Base-by-base conservation (phyloP, 352 stramenopile genomes). In the Phytophthora rubi region DNA sequence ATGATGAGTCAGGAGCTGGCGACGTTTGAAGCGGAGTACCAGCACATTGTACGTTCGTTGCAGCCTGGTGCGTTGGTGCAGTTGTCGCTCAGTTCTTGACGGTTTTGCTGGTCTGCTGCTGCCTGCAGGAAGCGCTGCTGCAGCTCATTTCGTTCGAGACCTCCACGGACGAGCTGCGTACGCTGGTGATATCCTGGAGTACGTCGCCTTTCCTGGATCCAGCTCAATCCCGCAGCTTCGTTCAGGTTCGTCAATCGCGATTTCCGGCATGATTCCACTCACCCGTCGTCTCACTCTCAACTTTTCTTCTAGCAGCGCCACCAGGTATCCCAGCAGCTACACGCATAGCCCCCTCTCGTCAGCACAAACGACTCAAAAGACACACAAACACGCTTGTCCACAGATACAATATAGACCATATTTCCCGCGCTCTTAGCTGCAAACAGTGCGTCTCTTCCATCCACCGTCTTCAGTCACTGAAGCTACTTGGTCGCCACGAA, bases 121-220 rank as follows among this genome's bases (percentile, higher is more conserved):
- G 18, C 18, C 18, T 60, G 48, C 32, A 94, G 87, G 85, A 93
- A 75, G 73, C 72, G 13, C 68, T 93, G 45, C 54, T 95, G 65
- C 71, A 71, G 18, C 82, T 86, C 45, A 80, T 95, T 42, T 79
- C 84, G 21, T 95, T 95, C 65, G 74, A 87, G 13, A 90, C 81
- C 21, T 83, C 88, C 18, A 90, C 77, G 16, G 83, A 90, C 59
- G 70, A 90, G 68, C 69, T 93, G 53, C 85, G 82, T 15, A 91
- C 88, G n/a, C 87, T 92, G 44, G 76, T 90, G 12, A 92, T 93
- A 45, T 93, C 86, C 9, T 93, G 87, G 81, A 93, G 81, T 53
- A 93, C 88, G 37, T 93, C 87, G 23, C 85, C 88, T 2, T 95
- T 95, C 56, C 73, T 93, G 13, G 76, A 93, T 42, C 77, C 81